phyloP scores from a whole-genome alignment of 768 basidiomycete genomes.

The Mycena filopes region DNA sequence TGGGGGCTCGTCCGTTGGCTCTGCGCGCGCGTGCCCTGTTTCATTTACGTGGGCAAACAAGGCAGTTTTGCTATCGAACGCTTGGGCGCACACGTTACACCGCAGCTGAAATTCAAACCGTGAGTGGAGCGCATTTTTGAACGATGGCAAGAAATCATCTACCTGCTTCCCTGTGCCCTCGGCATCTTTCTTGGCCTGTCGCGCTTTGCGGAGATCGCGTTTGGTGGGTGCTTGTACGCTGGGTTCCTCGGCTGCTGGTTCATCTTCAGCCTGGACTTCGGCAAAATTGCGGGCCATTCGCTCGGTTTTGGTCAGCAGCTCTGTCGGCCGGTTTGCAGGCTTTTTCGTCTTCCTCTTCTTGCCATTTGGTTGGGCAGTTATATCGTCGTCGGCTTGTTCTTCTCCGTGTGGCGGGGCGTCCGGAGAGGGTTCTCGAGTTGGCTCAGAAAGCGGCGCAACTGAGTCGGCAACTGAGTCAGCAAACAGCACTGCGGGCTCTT shows the following conservation, averaged over 20 bases:
- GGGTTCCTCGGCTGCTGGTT: conserved; percentile 20
- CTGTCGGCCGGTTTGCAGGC: conserved; percentile 12
- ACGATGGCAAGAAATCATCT: neutral
- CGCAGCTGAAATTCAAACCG: conserved; percentile 45
- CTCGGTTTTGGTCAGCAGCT: conserved; percentile 35
- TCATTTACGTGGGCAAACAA: conserved; percentile 79
- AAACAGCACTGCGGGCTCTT: neutral
- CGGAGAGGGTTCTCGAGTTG: neutral
- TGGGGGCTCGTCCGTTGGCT: conserved; percentile 41
- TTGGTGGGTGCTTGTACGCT: conserved; percentile 61
- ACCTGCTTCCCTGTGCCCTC: conserved; percentile 43
- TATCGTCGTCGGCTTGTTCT: conserved; percentile 7
- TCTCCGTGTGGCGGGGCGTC: conserved; percentile 23
- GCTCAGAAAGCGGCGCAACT: no score
- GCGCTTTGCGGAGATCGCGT: conserved; percentile 81
- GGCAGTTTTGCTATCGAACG: conserved; percentile 76
- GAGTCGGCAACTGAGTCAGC: neutral
- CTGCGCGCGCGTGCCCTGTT: conserved; percentile 74
- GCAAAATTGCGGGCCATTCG: conserved; percentile 31
- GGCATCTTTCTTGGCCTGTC: conserved; percentile 78
- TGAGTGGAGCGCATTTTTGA: neutral
- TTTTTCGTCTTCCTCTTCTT: conserved; percentile 32
- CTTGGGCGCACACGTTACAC: conserved; percentile 76
- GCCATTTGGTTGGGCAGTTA: conserved; percentile 28
- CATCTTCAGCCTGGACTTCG: conserved; percentile 18